Evolutionary conservation across 257 asterid species (phyloP).

Genomic region (Jacaranda mimosifolia): DNA sequence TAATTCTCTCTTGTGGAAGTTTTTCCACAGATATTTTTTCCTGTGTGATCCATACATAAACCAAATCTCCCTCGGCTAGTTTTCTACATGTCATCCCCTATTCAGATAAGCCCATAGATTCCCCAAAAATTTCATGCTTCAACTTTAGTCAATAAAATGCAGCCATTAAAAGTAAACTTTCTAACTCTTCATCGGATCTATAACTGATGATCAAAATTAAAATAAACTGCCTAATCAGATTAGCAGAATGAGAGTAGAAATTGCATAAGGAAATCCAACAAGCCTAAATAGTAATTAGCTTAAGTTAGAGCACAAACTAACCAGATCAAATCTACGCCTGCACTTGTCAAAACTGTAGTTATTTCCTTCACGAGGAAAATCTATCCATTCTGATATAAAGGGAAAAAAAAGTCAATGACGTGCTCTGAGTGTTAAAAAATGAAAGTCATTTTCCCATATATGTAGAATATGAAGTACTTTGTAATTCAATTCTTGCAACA

Average conservation of each 20-base stretch:
- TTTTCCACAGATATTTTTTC: background rate
- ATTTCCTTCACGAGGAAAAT: constrained; percentile 97
- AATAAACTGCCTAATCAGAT: background rate
- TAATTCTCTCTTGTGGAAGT: background rate
- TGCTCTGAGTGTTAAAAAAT: background rate
- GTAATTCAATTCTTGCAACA: constrained; percentile 20
- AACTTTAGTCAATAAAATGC: too few relatives aligned
- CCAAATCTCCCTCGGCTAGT: background rate
- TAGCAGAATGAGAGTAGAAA: constrained; percentile 17
- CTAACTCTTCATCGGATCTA: background rate
- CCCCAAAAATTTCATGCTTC: too few relatives aligned
- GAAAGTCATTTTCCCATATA: constrained; percentile 21
- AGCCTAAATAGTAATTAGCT: constrained; percentile 15
- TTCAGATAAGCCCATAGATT: too few relatives aligned
- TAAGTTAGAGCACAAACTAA: constrained; percentile 37
- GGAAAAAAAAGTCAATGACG: constrained; percentile 8
- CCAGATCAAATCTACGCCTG: constrained; percentile 98
- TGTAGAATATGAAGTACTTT: background rate
- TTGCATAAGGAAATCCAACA: constrained; percentile 3
- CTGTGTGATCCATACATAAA: background rate
- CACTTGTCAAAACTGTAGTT: constrained; percentile 88
- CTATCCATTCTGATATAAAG: constrained; percentile 89
- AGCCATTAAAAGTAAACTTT: too few relatives aligned
- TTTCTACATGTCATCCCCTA: background rate
- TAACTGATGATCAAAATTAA: background rate